Evolutionary conservation across 441 rosid species (phyloP).

Genomic region (Omphalea diandra): DNA sequence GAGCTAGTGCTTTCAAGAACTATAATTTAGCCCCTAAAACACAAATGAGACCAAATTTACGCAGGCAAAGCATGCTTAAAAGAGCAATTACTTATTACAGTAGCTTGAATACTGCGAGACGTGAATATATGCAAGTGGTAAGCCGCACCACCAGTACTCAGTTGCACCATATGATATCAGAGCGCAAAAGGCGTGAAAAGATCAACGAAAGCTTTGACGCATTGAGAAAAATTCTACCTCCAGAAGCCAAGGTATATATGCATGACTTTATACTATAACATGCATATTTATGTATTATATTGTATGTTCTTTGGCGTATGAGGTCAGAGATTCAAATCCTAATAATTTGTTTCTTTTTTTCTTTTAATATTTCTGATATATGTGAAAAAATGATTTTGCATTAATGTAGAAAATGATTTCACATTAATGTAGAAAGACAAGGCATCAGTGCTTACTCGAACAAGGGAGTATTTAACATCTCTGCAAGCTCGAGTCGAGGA

Average conservation of each 20-base stretch:
- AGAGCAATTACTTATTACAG: conserved; percentile 45
- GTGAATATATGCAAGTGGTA: conserved; percentile 34
- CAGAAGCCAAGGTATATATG: conserved; percentile 61
- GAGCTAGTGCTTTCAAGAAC: conserved; percentile 41
- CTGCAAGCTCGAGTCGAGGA: conserved; percentile 44
- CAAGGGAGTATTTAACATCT: conserved; percentile 45
- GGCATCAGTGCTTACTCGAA: conserved; percentile 45
- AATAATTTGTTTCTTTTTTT: too few species aligned
- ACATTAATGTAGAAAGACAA: conserved; percentile 63
- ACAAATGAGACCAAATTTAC: conserved; percentile 16
- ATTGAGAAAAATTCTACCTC: conserved; percentile 70
- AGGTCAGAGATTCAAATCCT: too few species aligned
- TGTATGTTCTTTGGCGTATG: too few species aligned
- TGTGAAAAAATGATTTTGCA: too few species aligned
- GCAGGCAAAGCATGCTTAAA: conserved; percentile 41
- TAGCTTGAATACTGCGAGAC: conserved; percentile 34
- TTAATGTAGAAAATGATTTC: too few species aligned
- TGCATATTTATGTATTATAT: too few species aligned
- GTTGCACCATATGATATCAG: conserved; percentile 77
- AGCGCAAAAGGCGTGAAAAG: conserved; percentile 81
- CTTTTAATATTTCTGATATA: too few species aligned
- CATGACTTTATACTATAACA: too few species aligned
- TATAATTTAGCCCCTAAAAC: conserved; percentile 21
- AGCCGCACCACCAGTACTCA: conserved; percentile 49
- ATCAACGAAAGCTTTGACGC: conserved; percentile 72